A percentile compares a stretch with the other conserved stretches of the same genome.
These are phyloP conservation scores for Geotrichum cucujoidarum DNA, from an alignment of 1,139 yeast genomes.

Conservation along the genomic window DNA sequence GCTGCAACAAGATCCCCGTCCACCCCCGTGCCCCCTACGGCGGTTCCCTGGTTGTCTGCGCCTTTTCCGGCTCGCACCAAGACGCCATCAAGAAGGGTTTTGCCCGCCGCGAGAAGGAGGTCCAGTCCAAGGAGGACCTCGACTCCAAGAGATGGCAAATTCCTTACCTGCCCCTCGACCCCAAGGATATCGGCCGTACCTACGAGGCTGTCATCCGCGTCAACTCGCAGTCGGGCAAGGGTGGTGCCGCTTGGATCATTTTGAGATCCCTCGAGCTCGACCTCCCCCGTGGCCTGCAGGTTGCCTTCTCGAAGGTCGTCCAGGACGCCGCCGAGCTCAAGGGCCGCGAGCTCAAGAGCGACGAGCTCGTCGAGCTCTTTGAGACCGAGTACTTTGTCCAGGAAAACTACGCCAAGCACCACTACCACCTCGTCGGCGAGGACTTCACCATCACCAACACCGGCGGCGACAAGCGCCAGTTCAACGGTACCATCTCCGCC, in stretches of 20 bases:
- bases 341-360: slow-evolving; percentile 78
- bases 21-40: slow-evolving; percentile 95
- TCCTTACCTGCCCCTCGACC: slow-evolving; percentile 95
- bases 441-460: slow-evolving; percentile 33
- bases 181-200: slow-evolving; percentile 91
- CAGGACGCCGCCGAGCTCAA: slow-evolving; percentile 74
- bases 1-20: slow-evolving; percentile 91
- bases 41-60: slow-evolving; percentile 93
- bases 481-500: slow-evolving; percentile 47
- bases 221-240: slow-evolving; percentile 96
- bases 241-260: slow-evolving; percentile 98
- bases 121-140: slow-evolving; percentile 38
- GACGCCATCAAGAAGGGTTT: slow-evolving; percentile 98
- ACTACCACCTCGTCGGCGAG: slow-evolving; percentile 28
- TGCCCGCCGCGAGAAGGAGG: slow-evolving; percentile 47
- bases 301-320: slow-evolving; percentile 79
- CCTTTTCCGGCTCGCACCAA: slow-evolving; percentile 95
- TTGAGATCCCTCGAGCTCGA: slow-evolving; percentile 83
- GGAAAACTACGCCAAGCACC: slow-evolving; percentile 40
- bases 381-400: slow-evolving; percentile 60
- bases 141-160: slow-evolving; percentile 55
- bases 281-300: slow-evolving; percentile 87
- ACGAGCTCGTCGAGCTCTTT: slow-evolving; percentile 73
- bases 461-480: slow-evolving; percentile 43
- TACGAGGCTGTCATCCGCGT: slow-evolving; percentile 97